Evolutionary conservation across 345 rosid genomes (phyloP).

Genomic region (Bruguiera parviflora): DNA sequence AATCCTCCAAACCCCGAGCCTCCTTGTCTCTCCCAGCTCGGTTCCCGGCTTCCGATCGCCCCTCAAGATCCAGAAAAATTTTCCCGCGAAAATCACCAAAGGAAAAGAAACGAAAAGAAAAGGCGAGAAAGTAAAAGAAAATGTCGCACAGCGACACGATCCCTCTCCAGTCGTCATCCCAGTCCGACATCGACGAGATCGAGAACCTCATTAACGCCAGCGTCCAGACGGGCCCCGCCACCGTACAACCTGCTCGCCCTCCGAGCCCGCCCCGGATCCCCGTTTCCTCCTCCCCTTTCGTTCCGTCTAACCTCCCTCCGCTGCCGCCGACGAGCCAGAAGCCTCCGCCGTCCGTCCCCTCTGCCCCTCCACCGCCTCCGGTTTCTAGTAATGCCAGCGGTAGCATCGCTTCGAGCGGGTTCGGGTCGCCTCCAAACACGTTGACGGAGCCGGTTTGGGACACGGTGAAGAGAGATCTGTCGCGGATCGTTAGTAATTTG

Average conservation of each 20-base stretch:
- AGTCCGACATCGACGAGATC: conserved; percentile 99
- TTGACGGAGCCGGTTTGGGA: conserved; percentile 98
- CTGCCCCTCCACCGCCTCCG: conserved; percentile 18
- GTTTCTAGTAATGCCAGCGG: not conserved
- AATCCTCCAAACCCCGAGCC: too few relatives aligned
- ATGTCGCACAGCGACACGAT: conserved; percentile 88
- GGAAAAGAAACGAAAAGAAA: not conserved
- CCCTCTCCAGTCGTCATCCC: conserved; percentile 85
- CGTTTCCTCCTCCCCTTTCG: conserved; percentile 66
- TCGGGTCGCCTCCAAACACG: conserved; percentile 86
- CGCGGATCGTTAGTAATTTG: conserved; percentile 86
- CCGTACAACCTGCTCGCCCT: conserved; percentile 81
- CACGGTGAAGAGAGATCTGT: conserved; percentile 94
- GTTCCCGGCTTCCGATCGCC: too few relatives aligned
- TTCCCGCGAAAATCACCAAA: conserved; percentile 11
- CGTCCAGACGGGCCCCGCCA: conserved; percentile 62
- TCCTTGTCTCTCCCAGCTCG: too few relatives aligned
- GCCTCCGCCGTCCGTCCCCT: conserved; percentile 23
- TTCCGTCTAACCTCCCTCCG: conserved; percentile 61
- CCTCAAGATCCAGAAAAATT: conserved; percentile 5
- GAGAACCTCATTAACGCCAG: conserved; percentile 82
- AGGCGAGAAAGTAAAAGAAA: conserved; percentile 9
- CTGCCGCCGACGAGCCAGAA: conserved; percentile 35
- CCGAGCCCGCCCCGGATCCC: conserved; percentile 88
- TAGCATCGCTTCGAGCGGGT: conserved; percentile 38